phyloP scores from a whole-genome alignment of 306 rosid species.

The Quercus gilva region DNA sequence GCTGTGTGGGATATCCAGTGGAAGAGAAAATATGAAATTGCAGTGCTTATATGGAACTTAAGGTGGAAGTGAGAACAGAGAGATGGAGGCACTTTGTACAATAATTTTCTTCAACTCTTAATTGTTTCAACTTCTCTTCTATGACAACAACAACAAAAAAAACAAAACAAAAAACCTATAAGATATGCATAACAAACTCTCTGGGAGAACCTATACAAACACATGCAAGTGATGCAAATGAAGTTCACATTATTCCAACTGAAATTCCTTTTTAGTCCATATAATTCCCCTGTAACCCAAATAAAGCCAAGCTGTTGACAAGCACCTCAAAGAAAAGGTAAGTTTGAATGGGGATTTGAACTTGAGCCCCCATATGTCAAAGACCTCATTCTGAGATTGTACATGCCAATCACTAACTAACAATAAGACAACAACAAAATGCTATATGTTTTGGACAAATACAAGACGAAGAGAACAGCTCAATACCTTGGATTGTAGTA shows the following conservation, averaged over 20 bases:
- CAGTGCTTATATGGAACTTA: background rate
- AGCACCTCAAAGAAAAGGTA: background rate
- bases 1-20: background rate
- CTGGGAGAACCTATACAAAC: background rate
- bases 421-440: constrained; percentile 1
- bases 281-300: background rate
- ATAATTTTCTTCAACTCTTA: too few species aligned
- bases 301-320: background rate
- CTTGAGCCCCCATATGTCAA: background rate
- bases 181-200: background rate
- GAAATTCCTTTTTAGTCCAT: background rate
- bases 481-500: constrained; percentile 86
- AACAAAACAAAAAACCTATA: too few species aligned
- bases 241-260: background rate
- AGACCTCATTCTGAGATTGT: background rate
- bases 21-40: background rate
- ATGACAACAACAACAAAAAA: too few species aligned
- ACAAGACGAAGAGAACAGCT: background rate
- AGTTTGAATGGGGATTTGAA: background rate
- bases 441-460: background rate
- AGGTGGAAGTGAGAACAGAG: too few species aligned
- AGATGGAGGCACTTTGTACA: too few species aligned
- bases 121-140: too few species aligned
- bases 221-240: background rate
- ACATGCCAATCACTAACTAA: background rate